These are phyloP conservation scores for Lojkania enalia DNA, from an alignment of 2,329 filamentous ascomycete species.

Conservation along the genomic window DNA sequence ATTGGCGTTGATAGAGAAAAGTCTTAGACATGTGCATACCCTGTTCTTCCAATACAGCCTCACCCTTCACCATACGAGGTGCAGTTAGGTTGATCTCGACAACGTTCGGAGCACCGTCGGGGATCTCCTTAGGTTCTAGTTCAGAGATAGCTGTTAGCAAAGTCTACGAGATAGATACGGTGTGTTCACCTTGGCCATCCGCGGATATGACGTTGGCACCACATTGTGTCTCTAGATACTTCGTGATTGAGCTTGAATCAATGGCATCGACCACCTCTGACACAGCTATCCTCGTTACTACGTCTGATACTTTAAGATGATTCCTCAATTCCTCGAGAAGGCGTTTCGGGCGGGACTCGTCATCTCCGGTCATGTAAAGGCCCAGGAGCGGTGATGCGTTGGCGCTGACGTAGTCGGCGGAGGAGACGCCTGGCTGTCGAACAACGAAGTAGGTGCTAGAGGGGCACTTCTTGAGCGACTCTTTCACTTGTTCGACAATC, in stretches of 20 bases:
- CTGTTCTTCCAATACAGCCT: slow-evolving; percentile 47
- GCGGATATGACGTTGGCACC: slow-evolving; percentile 48
- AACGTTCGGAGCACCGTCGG: slow-evolving; percentile 40
- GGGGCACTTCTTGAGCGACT: slow-evolving; percentile 65
- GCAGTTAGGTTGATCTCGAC: slow-evolving; percentile 52
- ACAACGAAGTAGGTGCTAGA: slow-evolving; percentile 78
- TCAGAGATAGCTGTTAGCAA: slow-evolving; percentile 46
- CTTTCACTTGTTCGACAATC: slow-evolving; percentile 48
- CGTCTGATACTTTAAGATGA: slow-evolving; percentile 14
- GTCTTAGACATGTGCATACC: slow-evolving; percentile 34
- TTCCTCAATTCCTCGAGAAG: not conserved
- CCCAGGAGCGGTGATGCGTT: not conserved
- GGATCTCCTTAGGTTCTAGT: too few relatives aligned
- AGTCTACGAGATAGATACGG: slow-evolving; percentile 34
- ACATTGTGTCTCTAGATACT: slow-evolving; percentile 53
- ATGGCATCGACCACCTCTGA: slow-evolving; percentile 58
- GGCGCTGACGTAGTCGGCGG: slow-evolving; percentile 64
- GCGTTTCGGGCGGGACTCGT: not conserved
- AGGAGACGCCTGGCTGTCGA: slow-evolving; percentile 73
- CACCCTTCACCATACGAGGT: slow-evolving; percentile 35
- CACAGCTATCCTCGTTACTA: slow-evolving; percentile 54
- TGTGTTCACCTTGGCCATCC: too few relatives aligned
- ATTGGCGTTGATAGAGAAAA: not conserved
- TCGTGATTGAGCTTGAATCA: slow-evolving; percentile 48
- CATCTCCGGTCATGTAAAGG: not conserved